phyloP scores from a whole-genome alignment of 805 yeast species.

The Schwanniomyces pseudopolymorphus region DNA sequence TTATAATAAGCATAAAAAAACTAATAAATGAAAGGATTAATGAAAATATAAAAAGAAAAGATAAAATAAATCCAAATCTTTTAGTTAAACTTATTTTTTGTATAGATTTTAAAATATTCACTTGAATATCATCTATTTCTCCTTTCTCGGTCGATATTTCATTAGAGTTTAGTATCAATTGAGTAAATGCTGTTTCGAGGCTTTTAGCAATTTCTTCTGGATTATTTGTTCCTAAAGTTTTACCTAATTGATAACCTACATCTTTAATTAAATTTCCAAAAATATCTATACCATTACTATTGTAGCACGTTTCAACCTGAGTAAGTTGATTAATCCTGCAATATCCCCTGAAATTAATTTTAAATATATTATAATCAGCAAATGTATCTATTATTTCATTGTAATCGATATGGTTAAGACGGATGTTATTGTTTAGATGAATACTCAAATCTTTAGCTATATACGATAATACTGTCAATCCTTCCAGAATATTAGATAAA shows the following conservation, averaged over 20 bases:
- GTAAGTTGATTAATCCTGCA: constrained; percentile 37
- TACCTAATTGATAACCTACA: constrained; percentile 47
- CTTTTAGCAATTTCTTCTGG: constrained; percentile 39
- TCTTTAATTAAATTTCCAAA: constrained; percentile 49
- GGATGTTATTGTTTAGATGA: constrained; percentile 5
- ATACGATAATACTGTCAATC: constrained; percentile 43
- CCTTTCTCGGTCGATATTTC: not conserved
- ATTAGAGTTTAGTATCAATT: constrained; percentile 13
- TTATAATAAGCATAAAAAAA: not conserved
- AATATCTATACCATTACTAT: constrained; percentile 46
- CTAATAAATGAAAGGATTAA: not conserved
- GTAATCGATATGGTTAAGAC: constrained; percentile 4
- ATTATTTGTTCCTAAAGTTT: constrained; percentile 39
- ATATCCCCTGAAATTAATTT: constrained; percentile 48
- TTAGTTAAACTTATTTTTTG: not conserved
- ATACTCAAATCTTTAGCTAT: constrained; percentile 45
- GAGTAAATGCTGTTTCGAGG: constrained; percentile 39
- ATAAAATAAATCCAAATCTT: not conserved
- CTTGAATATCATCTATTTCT: not conserved
- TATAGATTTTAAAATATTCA: not conserved
- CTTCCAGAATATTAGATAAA: constrained; percentile 38
- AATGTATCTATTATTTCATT: constrained; percentile 43
- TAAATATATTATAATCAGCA: constrained; percentile 40
- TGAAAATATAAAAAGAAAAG: not conserved
- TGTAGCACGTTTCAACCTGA: constrained; percentile 23